Evolutionary conservation across 805 yeast genomes (phyloP), one percentile per base, ranked within the genome.

Genomic region (Isabelozyma pseudorhagii): DNA sequence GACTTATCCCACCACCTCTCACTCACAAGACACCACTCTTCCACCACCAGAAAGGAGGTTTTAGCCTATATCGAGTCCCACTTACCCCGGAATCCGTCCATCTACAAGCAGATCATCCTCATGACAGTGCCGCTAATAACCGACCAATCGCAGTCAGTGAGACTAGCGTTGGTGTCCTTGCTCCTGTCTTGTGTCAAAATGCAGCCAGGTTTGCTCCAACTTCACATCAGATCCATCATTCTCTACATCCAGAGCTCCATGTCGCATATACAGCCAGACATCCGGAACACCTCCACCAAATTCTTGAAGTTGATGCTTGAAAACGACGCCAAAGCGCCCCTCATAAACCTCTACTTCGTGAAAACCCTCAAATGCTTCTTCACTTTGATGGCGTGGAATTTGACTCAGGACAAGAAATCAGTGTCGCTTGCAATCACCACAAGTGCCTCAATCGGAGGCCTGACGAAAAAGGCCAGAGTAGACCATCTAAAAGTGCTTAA

Each of bases 171-270:
- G 39, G 67, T 78, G 5, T 68, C 72, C 0, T 63, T 86, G 10
- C 66, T 85, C 4, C 66, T 68, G 3, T 74, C 75, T 7, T 72
- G 83, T 34, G 80, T 82, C 2, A 59, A 64, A 11, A 66, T 67
- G 25, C 84, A 82, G 55, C 76, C 80, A 0, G 80, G 81, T 4
- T 70, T 87, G 27, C 67, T 87, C 51, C 81, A 79, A 49, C 64
- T 87, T 25, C 89, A 87, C 71, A 71, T 83, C 59, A 69, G 82
- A 52, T 68, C 74, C 17, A 61, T 87, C 48, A 77, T 87, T n/a
- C 74, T 93, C 29, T 92, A 87, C 63, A 75, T 93, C 14, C 87
- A 87, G 57, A 85, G 93, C 46, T 96, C 97, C 3, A 93, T 94
- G 97, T 87, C 97, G 14, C 97, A 94, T 64, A 87, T 94, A 40